phyloP scores from a whole-genome alignment of 2,329 filamentous ascomycete species.

The Aureobasidium lini region DNA sequence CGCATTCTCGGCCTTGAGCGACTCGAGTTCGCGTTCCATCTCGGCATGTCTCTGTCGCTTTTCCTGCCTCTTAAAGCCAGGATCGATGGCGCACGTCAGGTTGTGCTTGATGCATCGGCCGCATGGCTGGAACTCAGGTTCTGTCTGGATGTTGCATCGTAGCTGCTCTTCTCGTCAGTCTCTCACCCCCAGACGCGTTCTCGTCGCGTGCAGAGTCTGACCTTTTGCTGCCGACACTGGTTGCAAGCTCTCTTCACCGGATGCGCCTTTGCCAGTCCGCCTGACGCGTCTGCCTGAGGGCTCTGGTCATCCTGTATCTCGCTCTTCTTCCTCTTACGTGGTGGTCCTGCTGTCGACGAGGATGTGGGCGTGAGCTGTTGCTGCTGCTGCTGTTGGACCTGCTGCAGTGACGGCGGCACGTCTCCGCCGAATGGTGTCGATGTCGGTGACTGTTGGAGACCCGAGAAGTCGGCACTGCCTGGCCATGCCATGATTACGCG shows the following conservation, averaged over 20 bases:
- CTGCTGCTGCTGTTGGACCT: constrained; percentile 4
- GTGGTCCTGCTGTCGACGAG: constrained; percentile 8
- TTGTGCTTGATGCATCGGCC: constrained; percentile 71
- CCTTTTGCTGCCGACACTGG: constrained; percentile 80
- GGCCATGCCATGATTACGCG: constrained; percentile 9
- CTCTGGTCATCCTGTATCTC: constrained; percentile 14
- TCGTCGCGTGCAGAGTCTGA: constrained; percentile 29
- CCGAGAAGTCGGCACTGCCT: constrained; percentile 10
- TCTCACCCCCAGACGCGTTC: neutral
- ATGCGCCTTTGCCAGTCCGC: constrained; percentile 36
- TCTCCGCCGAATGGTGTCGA: neutral
- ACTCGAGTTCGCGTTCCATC: constrained; percentile 76
- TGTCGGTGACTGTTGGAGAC: constrained; percentile 10
- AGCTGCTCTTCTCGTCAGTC: constrained; percentile 44
- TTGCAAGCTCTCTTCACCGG: constrained; percentile 71
- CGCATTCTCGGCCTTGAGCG: constrained; percentile 31
- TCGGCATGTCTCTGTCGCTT: constrained; percentile 78
- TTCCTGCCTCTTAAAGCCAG: constrained; percentile 76
- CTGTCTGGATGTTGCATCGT: constrained; percentile 76
- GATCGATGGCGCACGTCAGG: constrained; percentile 78
- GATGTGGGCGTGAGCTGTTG: constrained; percentile 6
- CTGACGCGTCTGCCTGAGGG: neutral
- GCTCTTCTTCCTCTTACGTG: constrained; percentile 17
- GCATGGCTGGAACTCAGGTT: constrained; percentile 65
- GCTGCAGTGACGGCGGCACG: neutral